These are phyloP conservation scores for Pseudogymnoascus sp. DNA, from an alignment of 2,329 filamentous ascomycete species.

Conservation along the genomic window DNA sequence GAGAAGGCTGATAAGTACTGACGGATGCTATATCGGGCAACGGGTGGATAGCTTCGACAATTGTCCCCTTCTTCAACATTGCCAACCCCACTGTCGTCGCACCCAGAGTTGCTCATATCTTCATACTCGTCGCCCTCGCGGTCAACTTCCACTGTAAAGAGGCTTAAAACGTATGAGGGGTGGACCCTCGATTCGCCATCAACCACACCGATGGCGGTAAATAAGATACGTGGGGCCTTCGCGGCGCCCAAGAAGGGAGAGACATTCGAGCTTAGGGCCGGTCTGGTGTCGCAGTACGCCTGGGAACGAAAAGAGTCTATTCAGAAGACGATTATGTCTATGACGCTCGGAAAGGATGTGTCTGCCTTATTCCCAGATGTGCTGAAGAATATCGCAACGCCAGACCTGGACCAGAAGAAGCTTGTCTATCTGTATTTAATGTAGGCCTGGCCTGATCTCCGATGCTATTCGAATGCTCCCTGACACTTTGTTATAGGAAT, in stretches of 20 bases:
- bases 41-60: neutral
- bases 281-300: conserved; percentile 95
- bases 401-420: conserved; percentile 96
- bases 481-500: conserved; percentile 55
- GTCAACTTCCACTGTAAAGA: conserved; percentile 1
- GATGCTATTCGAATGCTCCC: neutral
- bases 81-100: neutral
- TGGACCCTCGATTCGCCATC: conserved; percentile 30
- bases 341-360: conserved; percentile 98
- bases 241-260: conserved; percentile 91
- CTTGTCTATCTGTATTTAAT: conserved; percentile 97
- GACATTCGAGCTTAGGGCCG: conserved; percentile 93
- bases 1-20: conserved; percentile 3
- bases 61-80: neutral
- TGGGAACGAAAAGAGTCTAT: conserved; percentile 99
- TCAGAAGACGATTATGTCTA: conserved; percentile 99
- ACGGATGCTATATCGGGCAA: conserved; percentile 2
- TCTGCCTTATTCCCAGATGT: conserved; percentile 96
- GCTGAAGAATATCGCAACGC: conserved; percentile 95
- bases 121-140: neutral
- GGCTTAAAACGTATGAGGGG: conserved; percentile 28
- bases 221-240: conserved; percentile 90
- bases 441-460: conserved; percentile 39
- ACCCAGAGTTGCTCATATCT: conserved; percentile 1
- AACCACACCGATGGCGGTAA: conserved; percentile 70